Evolutionary conservation across 352 stramenopile species (phyloP), one percentile per base, ranked within the genome.

Genomic region (Globisporangium splendens): DNA sequence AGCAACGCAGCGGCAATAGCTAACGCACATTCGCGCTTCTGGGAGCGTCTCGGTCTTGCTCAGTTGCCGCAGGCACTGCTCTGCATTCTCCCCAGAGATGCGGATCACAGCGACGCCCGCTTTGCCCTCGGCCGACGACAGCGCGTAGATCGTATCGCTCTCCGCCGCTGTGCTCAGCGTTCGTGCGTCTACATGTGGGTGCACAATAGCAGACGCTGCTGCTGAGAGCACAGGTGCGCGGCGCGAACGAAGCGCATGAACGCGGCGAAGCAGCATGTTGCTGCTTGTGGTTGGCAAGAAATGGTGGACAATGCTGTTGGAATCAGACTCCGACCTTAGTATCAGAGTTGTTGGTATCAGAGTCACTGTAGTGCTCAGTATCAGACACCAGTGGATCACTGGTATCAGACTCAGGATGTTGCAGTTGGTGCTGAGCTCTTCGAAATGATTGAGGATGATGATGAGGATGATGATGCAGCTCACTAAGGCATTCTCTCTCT

Each of bases 71-170:
- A 97, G 70, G 68, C 83, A 91, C 12, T 69, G 52, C 54, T 82
- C 66, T 1, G 91, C 88, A 11, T 72, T 62, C 15, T 87, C 74
- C 7, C 91, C 91, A 0, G 91, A 97, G 42, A 97, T 86, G 44
- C 91, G 83, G 14, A 98, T 68, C 22, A 98, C 88, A 0, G 90
- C 88, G 14, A 98, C 89, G 24, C 90, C 91, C 22, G 88, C 79
- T 38, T 86, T 87, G 18, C 88, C 88, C 11, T 89, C 73, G 0
- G 88, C 89, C 14, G 89, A 97, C 24, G 88, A 96, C 46, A 98
- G 71, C 60, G 90, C 90, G 63, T 92, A 98, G 64, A 98, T 96
- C 4, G 90, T 97, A 47, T 97, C 88, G n/a, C 62, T 66, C 47
- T 84, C 80, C 17, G 69, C 80, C 14, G 69, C 62, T 0, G 74